phyloP scores from a whole-genome alignment of 2,329 filamentous ascomycete genomes.

The Chalara sp. region DNA sequence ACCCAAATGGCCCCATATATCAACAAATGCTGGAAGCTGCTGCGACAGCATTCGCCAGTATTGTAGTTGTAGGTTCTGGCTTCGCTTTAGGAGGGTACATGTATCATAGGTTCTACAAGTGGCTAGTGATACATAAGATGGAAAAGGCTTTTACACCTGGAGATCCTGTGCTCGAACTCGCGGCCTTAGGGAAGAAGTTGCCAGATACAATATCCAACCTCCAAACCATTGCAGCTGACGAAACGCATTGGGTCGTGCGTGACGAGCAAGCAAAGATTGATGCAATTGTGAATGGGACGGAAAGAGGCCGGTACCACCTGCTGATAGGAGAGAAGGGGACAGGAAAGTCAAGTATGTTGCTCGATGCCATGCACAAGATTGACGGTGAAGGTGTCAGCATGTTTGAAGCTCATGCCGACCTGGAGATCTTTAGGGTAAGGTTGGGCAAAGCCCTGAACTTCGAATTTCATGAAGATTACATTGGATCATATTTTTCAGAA shows the following conservation, averaged over 20 bases:
- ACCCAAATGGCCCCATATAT: slow-evolving; percentile 19
- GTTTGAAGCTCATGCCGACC: slow-evolving; percentile 92
- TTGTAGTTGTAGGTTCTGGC: slow-evolving; percentile 61
- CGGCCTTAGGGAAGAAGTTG: slow-evolving; percentile 55
- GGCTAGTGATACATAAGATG: slow-evolving; percentile 87
- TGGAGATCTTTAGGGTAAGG: slow-evolving; percentile 89
- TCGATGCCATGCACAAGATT: slow-evolving; percentile 91
- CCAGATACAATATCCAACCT: slow-evolving; percentile 32
- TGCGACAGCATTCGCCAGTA: slow-evolving; percentile 68
- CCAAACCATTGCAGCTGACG: slow-evolving; percentile 27
- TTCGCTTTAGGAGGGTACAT: slow-evolving; percentile 63
- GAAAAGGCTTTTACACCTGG: slow-evolving; percentile 85
- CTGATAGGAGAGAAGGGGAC: slow-evolving; percentile 93
- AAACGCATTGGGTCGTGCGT: slow-evolving; percentile 70
- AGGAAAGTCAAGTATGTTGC: slow-evolving; percentile 92
- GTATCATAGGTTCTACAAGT: slow-evolving; percentile 84
- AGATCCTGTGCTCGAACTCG: slow-evolving; percentile 80
- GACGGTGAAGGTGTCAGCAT: slow-evolving; percentile 86
- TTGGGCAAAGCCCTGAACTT: slow-evolving; percentile 92
- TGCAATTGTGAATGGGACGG: slow-evolving; percentile 68
- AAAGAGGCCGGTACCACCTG: slow-evolving; percentile 80
- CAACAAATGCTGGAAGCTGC: slow-evolving; percentile 66
- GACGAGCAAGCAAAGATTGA: slow-evolving; percentile 79
- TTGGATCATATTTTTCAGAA: slow-evolving; percentile 92
- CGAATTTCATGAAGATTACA: slow-evolving; percentile 96